phyloP scores from a whole-genome alignment of 352 stramenopile species.

The Nothophytophthora sp. region DNA sequence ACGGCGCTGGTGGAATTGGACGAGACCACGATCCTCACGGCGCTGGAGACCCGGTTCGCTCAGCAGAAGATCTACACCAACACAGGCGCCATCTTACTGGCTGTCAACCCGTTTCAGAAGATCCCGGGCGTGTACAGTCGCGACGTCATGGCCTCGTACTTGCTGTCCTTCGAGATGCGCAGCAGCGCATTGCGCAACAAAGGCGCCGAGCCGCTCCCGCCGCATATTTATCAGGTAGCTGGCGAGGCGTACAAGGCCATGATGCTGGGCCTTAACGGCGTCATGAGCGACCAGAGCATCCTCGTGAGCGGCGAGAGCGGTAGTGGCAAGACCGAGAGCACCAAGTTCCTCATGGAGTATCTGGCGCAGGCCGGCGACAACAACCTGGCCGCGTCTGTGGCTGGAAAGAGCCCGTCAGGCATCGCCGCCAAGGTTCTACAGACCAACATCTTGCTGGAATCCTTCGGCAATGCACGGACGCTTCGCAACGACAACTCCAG shows the following conservation, averaged over 20 bases:
- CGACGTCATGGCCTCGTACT: slow-evolving; percentile 55
- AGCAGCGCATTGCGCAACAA: slow-evolving; percentile 28
- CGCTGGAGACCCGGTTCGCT: slow-evolving; percentile 70
- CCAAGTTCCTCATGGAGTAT: slow-evolving; percentile 91
- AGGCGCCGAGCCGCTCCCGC: slow-evolving; percentile 39
- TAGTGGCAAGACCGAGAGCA: slow-evolving; percentile 89
- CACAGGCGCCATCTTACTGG: slow-evolving; percentile 77
- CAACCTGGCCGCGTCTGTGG: slow-evolving; percentile 53
- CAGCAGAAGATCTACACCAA: slow-evolving; percentile 88
- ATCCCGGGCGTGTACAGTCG: slow-evolving; percentile 64
- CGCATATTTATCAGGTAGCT: slow-evolving; percentile 87
- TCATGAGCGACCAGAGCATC: slow-evolving; percentile 77
- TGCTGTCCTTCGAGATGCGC: slow-evolving; percentile 59
- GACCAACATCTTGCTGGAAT: slow-evolving; percentile 90
- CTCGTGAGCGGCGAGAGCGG: slow-evolving; percentile 87
- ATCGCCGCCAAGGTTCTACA: slow-evolving; percentile 91
- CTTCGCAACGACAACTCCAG: slow-evolving; percentile 92
- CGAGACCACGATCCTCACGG: slow-evolving; percentile 63
- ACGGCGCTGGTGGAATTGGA: slow-evolving; percentile 81
- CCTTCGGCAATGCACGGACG: slow-evolving; percentile 89
- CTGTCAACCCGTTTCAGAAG: slow-evolving; percentile 86
- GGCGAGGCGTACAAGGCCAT: slow-evolving; percentile 83
- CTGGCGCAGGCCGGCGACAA: slow-evolving; percentile 78
- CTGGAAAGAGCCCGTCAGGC: slow-evolving; percentile 38
- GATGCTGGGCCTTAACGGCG: slow-evolving; percentile 57